A percentile compares a stretch with the other conserved stretches of the same genome.
Conservation (phyloP, 2,329 filamentous ascomycete species). For the Fusarium odoratissimum region DNA sequence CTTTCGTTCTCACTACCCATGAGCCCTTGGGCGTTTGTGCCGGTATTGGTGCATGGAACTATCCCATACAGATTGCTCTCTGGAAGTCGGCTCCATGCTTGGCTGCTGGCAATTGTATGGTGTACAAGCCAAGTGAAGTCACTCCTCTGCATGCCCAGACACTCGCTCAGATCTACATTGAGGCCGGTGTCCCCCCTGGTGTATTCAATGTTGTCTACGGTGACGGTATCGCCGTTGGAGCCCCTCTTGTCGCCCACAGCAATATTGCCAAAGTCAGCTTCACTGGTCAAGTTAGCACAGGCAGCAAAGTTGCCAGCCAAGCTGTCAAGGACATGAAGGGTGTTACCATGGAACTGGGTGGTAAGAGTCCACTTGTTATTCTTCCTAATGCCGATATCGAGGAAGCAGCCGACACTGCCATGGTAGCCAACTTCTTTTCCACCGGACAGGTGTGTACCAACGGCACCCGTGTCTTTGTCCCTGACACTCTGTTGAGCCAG, state of each 20-base stretch:
- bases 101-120: constrained; percentile 88
- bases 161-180: constrained; percentile 79
- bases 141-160: constrained; percentile 84
- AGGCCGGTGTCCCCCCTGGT: constrained; percentile 82
- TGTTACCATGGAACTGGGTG: constrained; percentile 91
- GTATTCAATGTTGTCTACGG: constrained; percentile 92
- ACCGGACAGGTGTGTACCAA: constrained; percentile 94
- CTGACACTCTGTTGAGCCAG: constrained; percentile 68
- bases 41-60: constrained; percentile 92
- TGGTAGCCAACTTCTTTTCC: constrained; percentile 95
- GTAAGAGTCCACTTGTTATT: constrained; percentile 84
- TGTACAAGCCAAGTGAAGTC: constrained; percentile 91
- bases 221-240: constrained; percentile 77
- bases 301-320: constrained; percentile 80
- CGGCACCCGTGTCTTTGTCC: constrained; percentile 88
- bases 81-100: constrained; percentile 91
- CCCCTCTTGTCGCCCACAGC: constrained; percentile 77
- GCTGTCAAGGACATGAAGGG: constrained; percentile 87
- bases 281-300: constrained; percentile 87
- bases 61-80: constrained; percentile 88
- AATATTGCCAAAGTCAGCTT: constrained; percentile 87
- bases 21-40: constrained; percentile 85
- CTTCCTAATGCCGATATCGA: constrained; percentile 83
- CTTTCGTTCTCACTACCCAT: constrained; percentile 86
- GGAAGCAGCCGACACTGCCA: constrained; percentile 86